Percentiles rank a stretch among this genome's conserved stretches.
phyloP scores from a whole-genome alignment of 73 alveolate genomes.

The Diophrys appendiculata region DNA sequence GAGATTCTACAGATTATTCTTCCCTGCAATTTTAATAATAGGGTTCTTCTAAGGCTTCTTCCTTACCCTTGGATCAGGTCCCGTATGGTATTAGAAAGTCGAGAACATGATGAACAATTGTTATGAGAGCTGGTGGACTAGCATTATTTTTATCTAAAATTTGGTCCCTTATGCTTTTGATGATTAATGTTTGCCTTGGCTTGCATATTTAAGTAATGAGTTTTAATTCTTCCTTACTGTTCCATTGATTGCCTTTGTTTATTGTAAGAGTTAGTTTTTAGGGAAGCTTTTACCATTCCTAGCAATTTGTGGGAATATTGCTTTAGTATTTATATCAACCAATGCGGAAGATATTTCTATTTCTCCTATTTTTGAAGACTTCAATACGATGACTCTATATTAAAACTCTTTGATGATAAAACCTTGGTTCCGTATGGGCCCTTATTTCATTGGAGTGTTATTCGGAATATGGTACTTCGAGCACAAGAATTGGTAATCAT shows the following conservation, averaged over 20 bases:
- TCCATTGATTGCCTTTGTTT: constrained; percentile 25
- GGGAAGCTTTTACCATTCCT: constrained; percentile 15
- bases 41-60: constrained; percentile 5
- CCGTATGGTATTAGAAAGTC: constrained; percentile 15
- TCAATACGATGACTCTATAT: neutral
- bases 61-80: constrained; percentile 49
- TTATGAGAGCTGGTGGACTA: constrained; percentile 42
- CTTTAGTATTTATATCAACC: neutral
- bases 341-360: neutral
- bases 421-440: constrained; percentile 25
- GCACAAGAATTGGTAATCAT: neutral
- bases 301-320: neutral
- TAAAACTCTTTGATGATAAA: neutral
- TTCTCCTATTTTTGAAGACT: neutral
- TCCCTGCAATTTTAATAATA: constrained; percentile 10
- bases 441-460: constrained; percentile 20
- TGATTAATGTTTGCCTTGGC: constrained; percentile 36
- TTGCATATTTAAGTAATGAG: constrained; percentile 52
- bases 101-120: neutral
- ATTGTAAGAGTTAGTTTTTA: constrained; percentile 13
- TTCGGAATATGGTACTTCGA: constrained; percentile 24
- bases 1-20: constrained; percentile 54
- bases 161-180: constrained; percentile 20
- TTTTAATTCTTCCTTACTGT: constrained; percentile 48
- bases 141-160: constrained; percentile 36